These are phyloP conservation scores for Kodamaea nitidulidarum DNA, from an alignment of 805 yeast species.

Conservation along the genomic window DNA sequence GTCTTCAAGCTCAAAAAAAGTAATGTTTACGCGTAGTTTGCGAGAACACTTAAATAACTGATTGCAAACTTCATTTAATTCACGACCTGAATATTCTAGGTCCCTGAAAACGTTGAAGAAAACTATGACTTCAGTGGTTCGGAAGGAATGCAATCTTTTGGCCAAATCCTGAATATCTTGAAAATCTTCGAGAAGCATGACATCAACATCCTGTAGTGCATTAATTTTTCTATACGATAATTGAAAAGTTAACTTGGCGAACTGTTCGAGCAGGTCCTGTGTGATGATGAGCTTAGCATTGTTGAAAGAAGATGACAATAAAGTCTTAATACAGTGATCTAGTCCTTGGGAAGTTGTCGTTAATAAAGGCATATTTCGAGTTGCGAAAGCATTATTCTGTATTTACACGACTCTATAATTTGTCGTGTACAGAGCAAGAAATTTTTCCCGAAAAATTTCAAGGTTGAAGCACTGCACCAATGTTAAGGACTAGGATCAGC, in stretches of 20 bases:
- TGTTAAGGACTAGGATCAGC: neutral
- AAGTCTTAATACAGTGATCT: neutral
- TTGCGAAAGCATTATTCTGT: neutral
- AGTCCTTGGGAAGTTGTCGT: neutral
- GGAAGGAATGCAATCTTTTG: neutral
- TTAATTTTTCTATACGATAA: constrained; percentile 4
- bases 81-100: neutral
- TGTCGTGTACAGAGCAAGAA: neutral
- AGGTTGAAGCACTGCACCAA: neutral
- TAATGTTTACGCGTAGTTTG: neutral
- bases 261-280: neutral
- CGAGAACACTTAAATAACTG: neutral
- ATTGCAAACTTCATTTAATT: constrained; percentile 1
- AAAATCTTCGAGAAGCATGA: constrained; percentile 4
- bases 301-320: neutral
- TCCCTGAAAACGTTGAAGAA: constrained; percentile 1
- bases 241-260: constrained; percentile 1
- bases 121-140: neutral
- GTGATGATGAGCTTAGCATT: constrained; percentile 2
- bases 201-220: constrained; percentile 1
- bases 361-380: neutral
- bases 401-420: neutral
- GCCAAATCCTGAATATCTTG: constrained; percentile 1
- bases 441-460: constrained; percentile 3
- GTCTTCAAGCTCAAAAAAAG: neutral